These are phyloP conservation scores for Hypoxylon lenormandii DNA, from an alignment of 495 filamentous ascomycete genomes.

Conservation along the genomic window DNA sequence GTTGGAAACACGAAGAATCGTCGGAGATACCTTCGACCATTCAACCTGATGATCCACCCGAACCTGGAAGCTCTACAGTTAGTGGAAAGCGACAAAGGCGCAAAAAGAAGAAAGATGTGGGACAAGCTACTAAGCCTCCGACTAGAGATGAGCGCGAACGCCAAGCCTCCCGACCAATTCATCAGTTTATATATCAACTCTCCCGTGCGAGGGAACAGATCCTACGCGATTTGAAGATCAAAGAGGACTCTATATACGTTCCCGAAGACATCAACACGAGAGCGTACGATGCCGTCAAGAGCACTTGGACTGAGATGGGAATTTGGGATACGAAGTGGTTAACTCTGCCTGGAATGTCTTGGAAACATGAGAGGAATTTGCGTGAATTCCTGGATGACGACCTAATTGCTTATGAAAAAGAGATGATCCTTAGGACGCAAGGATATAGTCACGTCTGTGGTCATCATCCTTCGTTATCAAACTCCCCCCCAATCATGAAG, in stretches of 20 bases:
- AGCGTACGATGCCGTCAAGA: conserved; percentile 27
- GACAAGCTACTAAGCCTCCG: neutral
- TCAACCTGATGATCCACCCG: no score
- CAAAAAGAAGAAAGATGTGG: neutral
- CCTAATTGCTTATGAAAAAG: no score
- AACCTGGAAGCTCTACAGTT: no score
- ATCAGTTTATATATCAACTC: neutral
- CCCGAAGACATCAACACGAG: neutral
- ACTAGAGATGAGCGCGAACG: neutral
- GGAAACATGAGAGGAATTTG: conserved; percentile 41
- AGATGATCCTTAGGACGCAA: no score
- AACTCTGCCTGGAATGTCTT: conserved; percentile 46
- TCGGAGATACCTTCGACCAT: neutral
- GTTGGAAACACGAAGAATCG: conserved; percentile 2
- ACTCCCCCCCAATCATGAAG: no score
- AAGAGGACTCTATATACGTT: neutral
- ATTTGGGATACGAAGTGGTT: conserved; percentile 47
- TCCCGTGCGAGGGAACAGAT: neutral
- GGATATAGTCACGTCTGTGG: no score
- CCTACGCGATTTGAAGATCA: neutral
- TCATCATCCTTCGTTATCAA: no score
- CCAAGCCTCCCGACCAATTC: neutral
- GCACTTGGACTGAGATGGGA: conserved; percentile 40
- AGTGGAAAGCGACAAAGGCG: neutral
- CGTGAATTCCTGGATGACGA: no score